A percentile compares a stretch with the other conserved stretches of the same genome.
These are phyloP conservation scores for Tinospora cordifolia DNA, from an alignment of 164 flowering plant species.

Conservation along the genomic window DNA sequence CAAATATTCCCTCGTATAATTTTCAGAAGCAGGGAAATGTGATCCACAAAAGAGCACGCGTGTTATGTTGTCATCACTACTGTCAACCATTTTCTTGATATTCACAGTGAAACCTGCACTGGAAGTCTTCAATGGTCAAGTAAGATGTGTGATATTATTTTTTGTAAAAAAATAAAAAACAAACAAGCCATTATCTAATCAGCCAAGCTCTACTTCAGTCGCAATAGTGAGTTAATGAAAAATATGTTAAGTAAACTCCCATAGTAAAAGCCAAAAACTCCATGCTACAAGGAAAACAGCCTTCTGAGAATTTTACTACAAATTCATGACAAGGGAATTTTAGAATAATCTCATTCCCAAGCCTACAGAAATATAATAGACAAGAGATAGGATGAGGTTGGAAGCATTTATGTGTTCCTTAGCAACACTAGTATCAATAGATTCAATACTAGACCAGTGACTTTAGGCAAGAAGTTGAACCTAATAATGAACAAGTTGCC, in stretches of 20 bases:
- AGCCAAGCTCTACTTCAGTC: background rate
- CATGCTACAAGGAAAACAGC: background rate
- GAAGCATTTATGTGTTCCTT: background rate
- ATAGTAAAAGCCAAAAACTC: background rate
- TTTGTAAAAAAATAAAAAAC: background rate
- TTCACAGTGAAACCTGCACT: slow-evolving; percentile 17
- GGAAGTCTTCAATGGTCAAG: slow-evolving; percentile 8
- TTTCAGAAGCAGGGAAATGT: slow-evolving; percentile 59
- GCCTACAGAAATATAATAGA: background rate
- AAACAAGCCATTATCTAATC: background rate
- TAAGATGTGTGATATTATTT: background rate
- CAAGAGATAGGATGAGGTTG: background rate
- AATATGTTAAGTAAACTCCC: background rate
- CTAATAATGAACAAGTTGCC: background rate
- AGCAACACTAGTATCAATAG: background rate
- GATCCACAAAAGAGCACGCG: slow-evolving; percentile 80
- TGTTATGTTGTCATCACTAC: slow-evolving; percentile 25
- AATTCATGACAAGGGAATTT: too few species aligned
- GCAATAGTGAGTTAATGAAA: background rate
- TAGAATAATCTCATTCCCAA: background rate
- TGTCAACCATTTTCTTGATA: slow-evolving; percentile 19
- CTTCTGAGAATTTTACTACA: background rate
- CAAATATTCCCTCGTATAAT: slow-evolving; percentile 67
- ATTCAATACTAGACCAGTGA: background rate
- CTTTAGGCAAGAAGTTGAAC: background rate